Evolutionary conservation across 352 stramenopile species (phyloP).

Genomic region (Phytopythium montanum): DNA sequence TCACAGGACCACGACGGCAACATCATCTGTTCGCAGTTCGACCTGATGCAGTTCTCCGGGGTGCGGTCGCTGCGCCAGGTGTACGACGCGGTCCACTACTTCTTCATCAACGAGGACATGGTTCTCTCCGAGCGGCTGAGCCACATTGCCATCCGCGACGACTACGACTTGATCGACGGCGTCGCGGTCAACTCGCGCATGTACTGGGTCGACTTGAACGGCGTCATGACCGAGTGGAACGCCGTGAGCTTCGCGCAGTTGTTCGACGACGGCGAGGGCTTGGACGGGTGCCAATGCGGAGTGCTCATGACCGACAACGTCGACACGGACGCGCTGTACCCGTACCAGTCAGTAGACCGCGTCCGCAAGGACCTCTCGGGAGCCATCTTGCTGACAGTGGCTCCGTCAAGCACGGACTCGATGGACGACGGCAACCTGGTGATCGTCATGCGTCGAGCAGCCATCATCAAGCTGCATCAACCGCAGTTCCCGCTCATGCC

Average conservation of each 20-base stretch:
- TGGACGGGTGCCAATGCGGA: constrained; percentile 1
- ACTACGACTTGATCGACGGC: constrained; percentile 25
- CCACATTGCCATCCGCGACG: constrained; percentile 31
- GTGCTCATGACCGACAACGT: constrained; percentile 19
- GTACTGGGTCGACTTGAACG: constrained; percentile 15
- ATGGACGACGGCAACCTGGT: constrained; percentile 4
- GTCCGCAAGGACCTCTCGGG: constrained; percentile 23
- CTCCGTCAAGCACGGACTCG: neutral
- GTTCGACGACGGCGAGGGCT: constrained; percentile 6
- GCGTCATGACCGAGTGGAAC: constrained; percentile 24
- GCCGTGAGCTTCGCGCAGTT: constrained; percentile 20
- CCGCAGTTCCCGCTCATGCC: neutral
- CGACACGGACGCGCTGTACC: constrained; percentile 25
- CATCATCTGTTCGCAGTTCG: constrained; percentile 25
- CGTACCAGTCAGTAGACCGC: constrained; percentile 14
- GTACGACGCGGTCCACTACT: constrained; percentile 27
- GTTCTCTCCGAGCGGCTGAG: constrained; percentile 28
- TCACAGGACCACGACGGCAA: constrained; percentile 25
- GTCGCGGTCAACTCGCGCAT: constrained; percentile 24
- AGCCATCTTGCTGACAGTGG: constrained; percentile 20
- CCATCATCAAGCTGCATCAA: constrained; percentile 11
- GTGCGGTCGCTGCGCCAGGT: constrained; percentile 24
- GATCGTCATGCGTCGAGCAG: constrained; percentile 22
- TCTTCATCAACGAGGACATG: constrained; percentile 37
- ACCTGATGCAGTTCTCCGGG: constrained; percentile 25